Evolutionary conservation across 148 eudicot species (phyloP).

Genomic region (Silene conica): DNA sequence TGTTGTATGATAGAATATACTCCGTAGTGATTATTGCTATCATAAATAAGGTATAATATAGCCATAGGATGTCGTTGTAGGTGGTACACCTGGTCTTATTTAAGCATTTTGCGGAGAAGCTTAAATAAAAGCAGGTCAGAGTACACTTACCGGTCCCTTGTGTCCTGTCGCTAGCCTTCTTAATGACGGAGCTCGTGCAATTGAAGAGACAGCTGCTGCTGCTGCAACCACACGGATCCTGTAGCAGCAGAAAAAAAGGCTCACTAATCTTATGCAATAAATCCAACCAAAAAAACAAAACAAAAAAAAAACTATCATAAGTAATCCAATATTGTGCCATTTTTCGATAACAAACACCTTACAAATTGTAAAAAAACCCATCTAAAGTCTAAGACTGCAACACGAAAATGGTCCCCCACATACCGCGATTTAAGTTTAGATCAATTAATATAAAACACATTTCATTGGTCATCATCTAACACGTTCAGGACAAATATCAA

Average conservation of each 20-base stretch:
- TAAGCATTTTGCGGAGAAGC: neutral
- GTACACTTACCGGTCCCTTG: slow-evolving; percentile 31
- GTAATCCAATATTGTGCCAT: neutral
- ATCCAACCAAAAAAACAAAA: neutral
- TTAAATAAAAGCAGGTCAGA: neutral
- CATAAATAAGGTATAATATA: too few species aligned
- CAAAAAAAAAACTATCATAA: neutral
- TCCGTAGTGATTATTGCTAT: too few species aligned
- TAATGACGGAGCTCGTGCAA: slow-evolving; percentile 56
- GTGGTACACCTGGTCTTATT: too few species aligned
- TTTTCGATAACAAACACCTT: neutral
- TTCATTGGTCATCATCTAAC: neutral
- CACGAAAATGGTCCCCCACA: too few species aligned
- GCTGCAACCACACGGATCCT: slow-evolving; percentile 77
- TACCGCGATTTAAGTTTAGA: neutral
- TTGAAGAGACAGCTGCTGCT: slow-evolving; percentile 57
- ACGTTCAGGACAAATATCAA: neutral
- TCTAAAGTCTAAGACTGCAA: neutral
- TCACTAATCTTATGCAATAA: neutral
- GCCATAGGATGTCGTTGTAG: too few species aligned
- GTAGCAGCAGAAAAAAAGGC: slow-evolving; percentile 13
- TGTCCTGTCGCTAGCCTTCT: slow-evolving; percentile 41
- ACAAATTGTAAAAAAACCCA: too few species aligned
- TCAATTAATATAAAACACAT: neutral
- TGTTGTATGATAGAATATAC: too few species aligned